These are phyloP conservation scores for Monilinia laxa DNA, from an alignment of 2,329 filamentous ascomycete species.

Conservation along the genomic window DNA sequence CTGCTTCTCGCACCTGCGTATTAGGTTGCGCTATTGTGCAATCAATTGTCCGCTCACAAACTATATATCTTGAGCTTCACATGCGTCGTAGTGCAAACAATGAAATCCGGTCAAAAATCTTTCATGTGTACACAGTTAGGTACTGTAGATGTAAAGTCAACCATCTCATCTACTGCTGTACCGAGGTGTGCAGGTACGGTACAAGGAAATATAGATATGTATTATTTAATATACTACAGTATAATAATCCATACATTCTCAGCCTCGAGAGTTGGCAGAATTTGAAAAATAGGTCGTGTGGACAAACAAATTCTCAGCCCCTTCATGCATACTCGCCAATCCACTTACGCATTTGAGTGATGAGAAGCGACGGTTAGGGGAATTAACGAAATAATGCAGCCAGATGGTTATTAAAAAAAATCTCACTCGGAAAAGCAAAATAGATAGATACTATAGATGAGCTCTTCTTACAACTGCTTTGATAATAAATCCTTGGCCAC, in stretches of 20 bases:
- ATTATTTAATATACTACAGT: no score
- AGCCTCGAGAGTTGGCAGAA: neutral
- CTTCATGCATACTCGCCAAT: slow-evolving; percentile 14
- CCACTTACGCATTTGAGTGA: slow-evolving; percentile 2
- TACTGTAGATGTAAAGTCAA: no score
- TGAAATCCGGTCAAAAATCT: no score
- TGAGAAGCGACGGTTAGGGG: slow-evolving; percentile 5
- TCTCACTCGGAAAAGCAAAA: neutral
- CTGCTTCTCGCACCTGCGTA: no score
- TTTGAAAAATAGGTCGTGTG: slow-evolving; percentile 6
- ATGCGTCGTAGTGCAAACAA: no score
- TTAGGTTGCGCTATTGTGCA: neutral
- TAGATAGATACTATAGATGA: neutral
- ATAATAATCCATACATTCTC: neutral
- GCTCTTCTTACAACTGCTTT: neutral
- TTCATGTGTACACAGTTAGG: no score
- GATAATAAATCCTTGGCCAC: neutral
- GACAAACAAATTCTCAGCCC: slow-evolving; percentile 7
- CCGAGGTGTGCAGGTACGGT: no score
- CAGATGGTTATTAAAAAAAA: neutral
- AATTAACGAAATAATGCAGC: neutral
- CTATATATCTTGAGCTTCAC: no score
- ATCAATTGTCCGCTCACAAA: neutral
- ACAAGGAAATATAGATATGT: no score
- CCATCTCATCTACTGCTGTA: no score